Conservation (phyloP, 2,329 filamentous ascomycete genomes). For the Talaromyces sp. region DNA sequence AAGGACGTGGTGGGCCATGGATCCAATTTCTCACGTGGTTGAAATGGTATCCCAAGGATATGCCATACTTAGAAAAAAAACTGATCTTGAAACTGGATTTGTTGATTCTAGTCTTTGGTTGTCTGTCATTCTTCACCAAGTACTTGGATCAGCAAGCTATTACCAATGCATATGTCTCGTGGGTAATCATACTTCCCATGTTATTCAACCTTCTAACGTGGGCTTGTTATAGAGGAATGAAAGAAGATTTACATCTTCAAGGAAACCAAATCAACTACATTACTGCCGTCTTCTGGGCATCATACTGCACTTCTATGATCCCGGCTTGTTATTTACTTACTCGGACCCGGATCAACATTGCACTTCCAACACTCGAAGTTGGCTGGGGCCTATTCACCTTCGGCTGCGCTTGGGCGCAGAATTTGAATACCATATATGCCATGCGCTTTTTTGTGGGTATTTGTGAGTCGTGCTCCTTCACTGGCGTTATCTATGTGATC, state of each 20-base stretch:
- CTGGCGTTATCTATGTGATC: slow-evolving; percentile 26
- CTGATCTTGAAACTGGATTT: slow-evolving; percentile 50
- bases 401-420: slow-evolving; percentile 22
- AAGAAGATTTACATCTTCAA: slow-evolving; percentile 24
- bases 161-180: slow-evolving; percentile 42
- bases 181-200: not conserved
- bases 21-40: slow-evolving; percentile 16
- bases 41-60: slow-evolving; percentile 20
- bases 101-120: slow-evolving; percentile 43
- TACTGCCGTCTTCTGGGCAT: slow-evolving; percentile 31
- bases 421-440: slow-evolving; percentile 30
- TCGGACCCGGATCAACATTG: slow-evolving; percentile 24
- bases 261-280: slow-evolving; percentile 31
- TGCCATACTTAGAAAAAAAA: slow-evolving; percentile 34
- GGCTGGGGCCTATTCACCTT: slow-evolving; percentile 27
- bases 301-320: slow-evolving; percentile 42
- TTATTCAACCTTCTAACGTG: not conserved
- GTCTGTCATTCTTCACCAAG: slow-evolving; percentile 48
- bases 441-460: slow-evolving; percentile 38
- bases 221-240: slow-evolving; percentile 21
- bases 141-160: slow-evolving; percentile 46
- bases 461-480: slow-evolving; percentile 33
- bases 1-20: slow-evolving; percentile 17
- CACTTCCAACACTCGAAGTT: slow-evolving; percentile 23
- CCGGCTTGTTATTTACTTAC: slow-evolving; percentile 41